Conservation (phyloP, 2,329 filamentous ascomycete species). For the Penicillium brasilianum region DNA sequence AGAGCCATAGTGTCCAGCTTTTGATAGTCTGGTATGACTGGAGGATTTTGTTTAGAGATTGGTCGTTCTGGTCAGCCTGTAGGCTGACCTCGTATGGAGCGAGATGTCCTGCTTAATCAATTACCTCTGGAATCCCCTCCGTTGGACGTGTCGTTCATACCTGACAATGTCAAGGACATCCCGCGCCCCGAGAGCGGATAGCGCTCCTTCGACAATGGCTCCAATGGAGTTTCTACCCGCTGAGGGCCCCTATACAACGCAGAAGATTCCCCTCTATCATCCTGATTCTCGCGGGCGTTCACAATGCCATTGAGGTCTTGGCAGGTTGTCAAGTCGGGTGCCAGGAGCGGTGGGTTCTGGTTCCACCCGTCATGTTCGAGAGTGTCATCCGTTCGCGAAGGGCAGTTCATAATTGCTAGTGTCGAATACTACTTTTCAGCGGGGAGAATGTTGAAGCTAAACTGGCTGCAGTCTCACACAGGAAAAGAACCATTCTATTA, state of each 20-base stretch:
- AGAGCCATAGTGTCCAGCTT: conserved; percentile 33
- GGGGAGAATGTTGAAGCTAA: not conserved
- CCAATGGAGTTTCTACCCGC: conserved; percentile 5
- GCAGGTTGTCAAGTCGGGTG: conserved; percentile 57
- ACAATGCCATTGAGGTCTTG: conserved; percentile 62
- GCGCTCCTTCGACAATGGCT: conserved; percentile 16
- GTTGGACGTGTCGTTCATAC: conserved; percentile 18
- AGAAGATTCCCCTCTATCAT: conserved; percentile 7
- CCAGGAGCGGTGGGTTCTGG: conserved; percentile 58
- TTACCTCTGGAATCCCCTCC: not conserved
- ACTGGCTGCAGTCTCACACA: not conserved
- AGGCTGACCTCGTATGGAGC: conserved; percentile 15
- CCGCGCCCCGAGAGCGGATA: conserved; percentile 7
- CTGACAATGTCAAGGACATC: conserved; percentile 39
- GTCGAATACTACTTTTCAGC: not conserved
- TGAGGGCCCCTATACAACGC: conserved; percentile 9
- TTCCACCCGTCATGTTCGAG: conserved; percentile 59
- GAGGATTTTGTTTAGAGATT: conserved; percentile 4
- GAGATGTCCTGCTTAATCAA: conserved; percentile 27
- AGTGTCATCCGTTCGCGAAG: conserved; percentile 58
- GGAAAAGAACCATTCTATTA: not conserved
- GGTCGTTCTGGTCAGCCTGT: not conserved
- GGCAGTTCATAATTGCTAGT: conserved; percentile 56
- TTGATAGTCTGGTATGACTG: conserved; percentile 23
- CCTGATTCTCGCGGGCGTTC: conserved; percentile 54